Percentiles rank a stretch among this genome's conserved stretches.
Conservation (phyloP, 805 yeast species). For the Hanseniaspora lachancei region DNA sequence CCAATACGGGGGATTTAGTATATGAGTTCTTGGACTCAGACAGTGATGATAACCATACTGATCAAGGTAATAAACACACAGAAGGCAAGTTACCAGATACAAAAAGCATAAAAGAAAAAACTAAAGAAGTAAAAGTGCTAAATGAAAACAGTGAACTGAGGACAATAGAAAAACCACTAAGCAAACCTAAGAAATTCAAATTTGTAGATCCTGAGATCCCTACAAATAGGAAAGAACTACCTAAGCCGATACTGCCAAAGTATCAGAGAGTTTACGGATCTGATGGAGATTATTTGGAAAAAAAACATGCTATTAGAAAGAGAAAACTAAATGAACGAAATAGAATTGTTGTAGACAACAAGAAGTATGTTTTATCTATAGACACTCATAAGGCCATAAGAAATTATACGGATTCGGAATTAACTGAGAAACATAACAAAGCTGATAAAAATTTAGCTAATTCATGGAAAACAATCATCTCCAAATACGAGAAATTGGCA, state of each 20-base stretch:
- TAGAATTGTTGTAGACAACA: neutral
- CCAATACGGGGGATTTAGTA: neutral
- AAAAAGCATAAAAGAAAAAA: too few relatives aligned
- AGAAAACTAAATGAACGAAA: neutral
- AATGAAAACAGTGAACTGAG: neutral
- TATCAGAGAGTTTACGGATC: neutral
- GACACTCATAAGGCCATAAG: slow-evolving; percentile 19
- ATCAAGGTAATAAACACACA: neutral
- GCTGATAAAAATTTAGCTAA: slow-evolving; percentile 27
- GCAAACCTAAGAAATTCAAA: neutral
- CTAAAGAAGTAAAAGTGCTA: neutral
- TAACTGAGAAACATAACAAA: slow-evolving; percentile 24
- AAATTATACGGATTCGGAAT: slow-evolving; percentile 24
- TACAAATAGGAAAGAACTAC: neutral
- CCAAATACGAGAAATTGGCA: slow-evolving; percentile 32
- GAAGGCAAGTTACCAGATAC: neutral
- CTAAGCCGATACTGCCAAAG: neutral
- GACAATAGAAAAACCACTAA: neutral
- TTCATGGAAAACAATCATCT: slow-evolving; percentile 41
- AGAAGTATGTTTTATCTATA: slow-evolving; percentile 23
- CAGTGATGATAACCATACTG: neutral
- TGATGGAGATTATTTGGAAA: neutral
- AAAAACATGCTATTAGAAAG: neutral
- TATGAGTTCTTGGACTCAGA: neutral
- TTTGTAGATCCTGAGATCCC: neutral